A percentile compares a stretch with the other conserved stretches of the same genome.
These are phyloP conservation scores for Magnaporthiopsis rhizophila DNA, from an alignment of 2,329 filamentous ascomycete genomes.

Conservation along the genomic window DNA sequence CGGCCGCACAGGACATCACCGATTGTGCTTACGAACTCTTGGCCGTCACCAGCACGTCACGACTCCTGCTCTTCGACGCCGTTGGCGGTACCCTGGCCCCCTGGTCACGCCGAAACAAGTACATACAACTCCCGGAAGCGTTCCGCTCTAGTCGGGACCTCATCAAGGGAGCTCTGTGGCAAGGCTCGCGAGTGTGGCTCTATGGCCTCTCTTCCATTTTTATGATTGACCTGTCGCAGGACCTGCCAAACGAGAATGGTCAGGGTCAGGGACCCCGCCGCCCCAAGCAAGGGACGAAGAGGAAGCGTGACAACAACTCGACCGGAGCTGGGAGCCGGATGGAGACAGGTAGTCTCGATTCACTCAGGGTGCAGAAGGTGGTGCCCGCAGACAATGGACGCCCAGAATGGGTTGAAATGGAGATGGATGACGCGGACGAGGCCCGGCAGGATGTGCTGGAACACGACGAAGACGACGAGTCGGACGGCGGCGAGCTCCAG, in stretches of 20 bases:
- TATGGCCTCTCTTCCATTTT: constrained; percentile 81
- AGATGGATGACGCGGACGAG: constrained; percentile 23
- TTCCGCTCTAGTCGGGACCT: constrained; percentile 71
- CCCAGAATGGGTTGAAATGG: constrained; percentile 26
- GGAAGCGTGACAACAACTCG: constrained; percentile 41
- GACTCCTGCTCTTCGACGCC: constrained; percentile 73
- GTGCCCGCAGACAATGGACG: constrained; percentile 29
- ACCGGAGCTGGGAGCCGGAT: constrained; percentile 47
- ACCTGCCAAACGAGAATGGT: constrained; percentile 26
- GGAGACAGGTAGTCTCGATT: constrained; percentile 34
- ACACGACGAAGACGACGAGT: constrained; percentile 24
- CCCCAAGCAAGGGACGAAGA: constrained; percentile 34
- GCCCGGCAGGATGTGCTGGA: constrained; percentile 24
- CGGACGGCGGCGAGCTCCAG: constrained; percentile 21
- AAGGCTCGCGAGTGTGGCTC: constrained; percentile 70
- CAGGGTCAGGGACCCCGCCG: neutral
- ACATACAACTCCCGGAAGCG: constrained; percentile 63
- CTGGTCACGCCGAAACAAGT: constrained; percentile 80
- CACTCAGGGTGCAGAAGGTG: constrained; percentile 32
- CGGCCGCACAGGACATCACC: constrained; percentile 18
- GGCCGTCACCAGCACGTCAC: constrained; percentile 45
- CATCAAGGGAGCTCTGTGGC: constrained; percentile 80
- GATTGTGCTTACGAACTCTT: constrained; percentile 44
- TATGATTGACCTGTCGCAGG: constrained; percentile 79
- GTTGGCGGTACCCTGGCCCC: constrained; percentile 68